Conservation (phyloP, 1,284 basidiomycete species). For the Leucoagaricus sp. region DNA sequence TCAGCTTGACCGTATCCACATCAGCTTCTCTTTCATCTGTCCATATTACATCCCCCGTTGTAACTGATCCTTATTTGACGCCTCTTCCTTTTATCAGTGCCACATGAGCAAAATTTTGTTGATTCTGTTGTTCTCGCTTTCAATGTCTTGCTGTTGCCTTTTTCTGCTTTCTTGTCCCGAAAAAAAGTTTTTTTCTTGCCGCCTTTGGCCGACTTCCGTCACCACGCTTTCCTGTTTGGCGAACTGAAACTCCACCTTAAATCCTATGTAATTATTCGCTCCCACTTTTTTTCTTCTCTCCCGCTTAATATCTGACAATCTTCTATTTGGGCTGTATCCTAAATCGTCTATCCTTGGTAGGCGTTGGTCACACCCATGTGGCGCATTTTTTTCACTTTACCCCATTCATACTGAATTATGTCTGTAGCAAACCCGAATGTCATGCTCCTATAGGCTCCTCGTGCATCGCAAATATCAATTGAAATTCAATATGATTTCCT, state of each 20-base stretch:
- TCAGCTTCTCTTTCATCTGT: neutral
- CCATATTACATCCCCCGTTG: neutral
- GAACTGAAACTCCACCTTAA: neutral
- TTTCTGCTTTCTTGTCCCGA: too few relatives aligned
- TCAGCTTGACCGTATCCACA: neutral
- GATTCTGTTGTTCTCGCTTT: too few relatives aligned
- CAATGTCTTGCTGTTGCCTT: too few relatives aligned
- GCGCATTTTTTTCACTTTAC: neutral
- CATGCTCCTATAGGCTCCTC: neutral
- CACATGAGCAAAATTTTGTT: too few relatives aligned
- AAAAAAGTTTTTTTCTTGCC: too few relatives aligned
- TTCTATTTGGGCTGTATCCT: neutral
- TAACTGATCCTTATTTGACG: neutral
- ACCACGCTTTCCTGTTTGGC: neutral
- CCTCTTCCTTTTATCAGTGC: too few relatives aligned
- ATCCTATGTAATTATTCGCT: conserved; percentile 4
- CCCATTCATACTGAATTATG: conserved; percentile 1
- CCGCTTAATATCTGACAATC: neutral
- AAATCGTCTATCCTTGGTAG: neutral
- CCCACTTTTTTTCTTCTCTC: conserved; percentile 1
- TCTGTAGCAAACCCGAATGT: neutral
- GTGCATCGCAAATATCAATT: neutral
- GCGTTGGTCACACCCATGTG: neutral
- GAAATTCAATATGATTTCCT: neutral
- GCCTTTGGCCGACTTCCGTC: neutral